Percentiles rank a stretch among this genome's conserved stretches.
These are phyloP conservation scores for Ophiosphaerella narmari DNA, from an alignment of 2,329 filamentous ascomycete species.

Conservation along the genomic window DNA sequence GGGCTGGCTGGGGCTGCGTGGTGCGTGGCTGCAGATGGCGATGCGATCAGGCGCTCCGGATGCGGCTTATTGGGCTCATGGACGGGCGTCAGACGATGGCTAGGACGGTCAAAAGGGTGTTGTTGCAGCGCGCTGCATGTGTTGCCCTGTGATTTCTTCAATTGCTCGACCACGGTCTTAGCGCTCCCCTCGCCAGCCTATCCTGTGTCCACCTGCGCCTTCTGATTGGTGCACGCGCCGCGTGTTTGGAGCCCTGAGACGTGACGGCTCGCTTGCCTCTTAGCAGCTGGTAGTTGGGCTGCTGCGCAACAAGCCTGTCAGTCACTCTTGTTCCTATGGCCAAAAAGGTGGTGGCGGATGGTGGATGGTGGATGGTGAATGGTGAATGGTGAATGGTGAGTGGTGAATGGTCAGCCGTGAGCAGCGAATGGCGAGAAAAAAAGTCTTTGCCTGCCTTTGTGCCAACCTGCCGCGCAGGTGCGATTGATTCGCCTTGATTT, in stretches of 20 bases:
- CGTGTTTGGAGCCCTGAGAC: slow-evolving; percentile 22
- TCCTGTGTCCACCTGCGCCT: slow-evolving; percentile 10
- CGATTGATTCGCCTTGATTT: background rate
- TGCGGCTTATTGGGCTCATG: slow-evolving; percentile 37
- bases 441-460: too few relatives aligned
- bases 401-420: background rate
- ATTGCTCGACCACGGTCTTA: slow-evolving; percentile 40
- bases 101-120: slow-evolving; percentile 20
- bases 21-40: background rate
- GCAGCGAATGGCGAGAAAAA: too few relatives aligned
- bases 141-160: slow-evolving; percentile 35
- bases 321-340: background rate
- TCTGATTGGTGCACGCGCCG: slow-evolving; percentile 34
- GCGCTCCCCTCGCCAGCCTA: slow-evolving; percentile 41
- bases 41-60: slow-evolving; percentile 34
- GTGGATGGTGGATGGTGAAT: background rate
- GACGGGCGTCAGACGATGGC: slow-evolving; percentile 9
- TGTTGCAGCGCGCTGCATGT: slow-evolving; percentile 23
- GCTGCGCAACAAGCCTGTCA: too few relatives aligned
- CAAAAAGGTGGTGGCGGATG: too few relatives aligned
- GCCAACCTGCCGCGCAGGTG: background rate
- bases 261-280: slow-evolving; percentile 8
- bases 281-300: background rate
- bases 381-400: background rate
- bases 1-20: background rate